Percentiles rank a stretch among this genome's conserved stretches.
Evolutionary conservation across 2,329 filamentous ascomycete species (phyloP).

Genomic region (Aspergillus brasiliensis): DNA sequence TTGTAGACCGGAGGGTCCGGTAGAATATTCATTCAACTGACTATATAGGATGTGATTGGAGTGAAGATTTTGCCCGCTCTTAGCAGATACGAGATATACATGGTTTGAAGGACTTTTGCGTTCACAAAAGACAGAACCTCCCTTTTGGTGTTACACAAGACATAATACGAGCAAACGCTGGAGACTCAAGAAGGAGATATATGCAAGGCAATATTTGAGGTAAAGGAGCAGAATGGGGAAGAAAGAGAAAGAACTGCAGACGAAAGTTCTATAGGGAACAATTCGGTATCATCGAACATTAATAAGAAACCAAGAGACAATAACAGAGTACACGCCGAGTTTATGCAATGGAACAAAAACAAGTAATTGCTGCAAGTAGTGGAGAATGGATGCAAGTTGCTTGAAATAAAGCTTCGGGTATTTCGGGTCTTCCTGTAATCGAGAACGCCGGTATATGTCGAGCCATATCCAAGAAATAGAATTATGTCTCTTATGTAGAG

Average conservation of each 20-base stretch:
- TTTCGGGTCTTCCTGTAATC: not conserved
- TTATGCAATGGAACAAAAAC: slow-evolving; percentile 25
- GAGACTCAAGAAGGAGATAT: not conserved
- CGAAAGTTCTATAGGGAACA: slow-evolving; percentile 18
- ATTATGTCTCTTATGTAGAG: too few relatives aligned
- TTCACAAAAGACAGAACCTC: not conserved
- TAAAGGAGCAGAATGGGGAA: not conserved
- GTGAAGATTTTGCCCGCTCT: not conserved
- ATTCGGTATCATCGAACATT: slow-evolving; percentile 20
- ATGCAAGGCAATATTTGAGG: not conserved
- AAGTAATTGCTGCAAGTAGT: slow-evolving; percentile 21
- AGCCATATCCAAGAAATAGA: not conserved
- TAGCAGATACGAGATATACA: not conserved
- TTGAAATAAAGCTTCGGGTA: slow-evolving; percentile 2
- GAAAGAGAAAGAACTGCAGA: slow-evolving; percentile 2
- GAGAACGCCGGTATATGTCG: not conserved
- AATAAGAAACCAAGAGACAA: slow-evolving; percentile 4
- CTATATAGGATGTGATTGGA: not conserved
- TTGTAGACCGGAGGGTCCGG: too few relatives aligned
- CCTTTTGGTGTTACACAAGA: not conserved
- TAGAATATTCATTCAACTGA: too few relatives aligned
- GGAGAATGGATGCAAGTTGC: slow-evolving; percentile 13
- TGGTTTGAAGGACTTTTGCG: not conserved
- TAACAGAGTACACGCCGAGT: slow-evolving; percentile 16
- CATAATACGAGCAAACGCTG: not conserved